Evolutionary conservation across 352 stramenopile genomes (phyloP).

Genomic region (Phytopythium boreale): DNA sequence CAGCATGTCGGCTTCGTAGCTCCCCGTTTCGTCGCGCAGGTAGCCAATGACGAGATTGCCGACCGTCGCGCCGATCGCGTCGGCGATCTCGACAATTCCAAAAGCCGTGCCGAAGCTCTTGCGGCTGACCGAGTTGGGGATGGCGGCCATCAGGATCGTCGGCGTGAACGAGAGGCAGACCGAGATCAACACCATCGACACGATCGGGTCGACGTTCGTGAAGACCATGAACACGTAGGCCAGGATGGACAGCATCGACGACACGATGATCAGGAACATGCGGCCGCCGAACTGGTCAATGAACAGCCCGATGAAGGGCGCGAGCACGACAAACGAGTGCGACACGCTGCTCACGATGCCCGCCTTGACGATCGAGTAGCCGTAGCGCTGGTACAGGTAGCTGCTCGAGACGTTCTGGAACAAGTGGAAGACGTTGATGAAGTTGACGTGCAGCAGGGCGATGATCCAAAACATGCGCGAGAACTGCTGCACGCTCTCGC

Average conservation of each 20-base stretch:
- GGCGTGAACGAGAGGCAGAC: conserved; percentile 84
- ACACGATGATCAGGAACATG: conserved; percentile 74
- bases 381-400: conserved; percentile 84
- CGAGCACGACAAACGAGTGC: conserved; percentile 81
- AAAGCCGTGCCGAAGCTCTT: conserved; percentile 83
- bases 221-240: conserved; percentile 87
- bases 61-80: conserved; percentile 75
- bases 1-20: conserved; percentile 82
- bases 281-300: conserved; percentile 89
- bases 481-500: conserved; percentile 66
- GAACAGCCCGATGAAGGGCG: conserved; percentile 83
- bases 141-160: conserved; percentile 86
- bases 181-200: conserved; percentile 87
- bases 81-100: conserved; percentile 84
- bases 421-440: conserved; percentile 90
- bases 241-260: conserved; percentile 67
- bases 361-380: conserved; percentile 84
- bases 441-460: conserved; percentile 80
- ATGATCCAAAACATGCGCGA: conserved; percentile 88
- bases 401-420: conserved; percentile 91
- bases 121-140: conserved; percentile 73
- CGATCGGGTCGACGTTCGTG: conserved; percentile 64
- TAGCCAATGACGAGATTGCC: conserved; percentile 87
- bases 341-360: conserved; percentile 78
- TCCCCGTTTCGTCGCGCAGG: conserved; percentile 74